Evolutionary conservation across 2,329 filamentous ascomycete species (phyloP).

Genomic region (Fusarium algeriense): DNA sequence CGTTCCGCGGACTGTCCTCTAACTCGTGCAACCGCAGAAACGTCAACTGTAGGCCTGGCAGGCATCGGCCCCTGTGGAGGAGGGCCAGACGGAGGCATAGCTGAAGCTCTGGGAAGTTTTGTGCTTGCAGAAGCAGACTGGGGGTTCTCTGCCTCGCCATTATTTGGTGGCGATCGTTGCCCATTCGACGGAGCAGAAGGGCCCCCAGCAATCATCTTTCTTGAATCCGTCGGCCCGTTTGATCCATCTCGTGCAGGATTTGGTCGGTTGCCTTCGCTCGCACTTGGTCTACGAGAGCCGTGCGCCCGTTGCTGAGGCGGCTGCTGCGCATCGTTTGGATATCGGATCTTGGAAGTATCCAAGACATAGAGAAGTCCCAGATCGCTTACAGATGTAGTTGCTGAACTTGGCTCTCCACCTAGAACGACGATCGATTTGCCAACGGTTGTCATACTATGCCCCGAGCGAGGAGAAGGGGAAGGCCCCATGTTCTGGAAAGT

Average conservation of each 20-base stretch:
- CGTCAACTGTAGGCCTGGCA: conserved; percentile 59
- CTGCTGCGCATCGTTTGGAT: conserved; percentile 79
- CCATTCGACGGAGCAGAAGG: conserved; percentile 56
- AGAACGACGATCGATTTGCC: conserved; percentile 93
- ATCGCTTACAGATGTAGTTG: conserved; percentile 83
- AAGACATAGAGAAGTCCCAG: conserved; percentile 90
- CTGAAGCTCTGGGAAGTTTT: conserved; percentile 51
- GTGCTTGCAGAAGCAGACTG: conserved; percentile 52
- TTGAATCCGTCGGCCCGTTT: conserved; percentile 63
- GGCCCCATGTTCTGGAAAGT: conserved; percentile 99
- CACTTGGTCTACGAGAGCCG: conserved; percentile 58
- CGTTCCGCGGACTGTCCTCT: conserved; percentile 65
- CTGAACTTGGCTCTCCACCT: conserved; percentile 93
- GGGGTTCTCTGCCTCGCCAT: conserved; percentile 54
- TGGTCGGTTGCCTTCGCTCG: conserved; percentile 55
- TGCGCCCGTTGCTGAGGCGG: conserved; percentile 54
- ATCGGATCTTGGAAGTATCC: conserved; percentile 95
- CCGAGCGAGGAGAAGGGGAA: conserved; percentile 90
- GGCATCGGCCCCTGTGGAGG: conserved; percentile 68
- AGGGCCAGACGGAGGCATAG: conserved; percentile 60
- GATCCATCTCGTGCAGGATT: conserved; percentile 64
- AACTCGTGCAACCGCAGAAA: conserved; percentile 57
- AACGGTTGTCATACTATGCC: conserved; percentile 97
- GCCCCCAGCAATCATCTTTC: conserved; percentile 56
- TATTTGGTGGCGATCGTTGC: conserved; percentile 55